Evolutionary conservation across 140 eudicot species (phyloP).

Genomic region (Senecio squalidus): DNA sequence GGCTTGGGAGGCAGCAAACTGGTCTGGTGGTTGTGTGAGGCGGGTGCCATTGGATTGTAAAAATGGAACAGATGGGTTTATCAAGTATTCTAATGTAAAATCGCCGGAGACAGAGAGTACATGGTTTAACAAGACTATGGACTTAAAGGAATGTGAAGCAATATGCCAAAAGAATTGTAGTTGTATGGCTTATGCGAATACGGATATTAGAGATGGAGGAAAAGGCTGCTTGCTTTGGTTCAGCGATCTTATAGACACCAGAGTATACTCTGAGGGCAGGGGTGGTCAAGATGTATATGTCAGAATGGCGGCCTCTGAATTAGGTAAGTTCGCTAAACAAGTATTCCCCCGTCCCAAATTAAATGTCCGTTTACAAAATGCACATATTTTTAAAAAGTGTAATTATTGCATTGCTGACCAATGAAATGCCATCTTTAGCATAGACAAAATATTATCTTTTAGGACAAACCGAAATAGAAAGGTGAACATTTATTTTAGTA

Average conservation of each 20-base stretch:
- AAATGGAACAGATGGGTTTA: constrained; percentile 28
- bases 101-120: constrained; percentile 34
- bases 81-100: constrained; percentile 23
- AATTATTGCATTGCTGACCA: too few species aligned
- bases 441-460: too few species aligned
- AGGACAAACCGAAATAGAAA: too few species aligned
- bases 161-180: constrained; percentile 35
- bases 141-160: constrained; percentile 17
- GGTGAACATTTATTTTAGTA: too few species aligned
- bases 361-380: too few species aligned
- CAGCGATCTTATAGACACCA: constrained; percentile 22
- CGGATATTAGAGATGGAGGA: constrained; percentile 4
- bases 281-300: constrained; percentile 21
- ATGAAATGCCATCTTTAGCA: too few species aligned
- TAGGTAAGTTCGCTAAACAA: background rate
- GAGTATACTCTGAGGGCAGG: background rate
- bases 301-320: constrained; percentile 22
- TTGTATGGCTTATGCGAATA: constrained; percentile 40
- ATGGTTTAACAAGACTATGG: constrained; percentile 28
- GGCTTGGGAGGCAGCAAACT: constrained; percentile 19
- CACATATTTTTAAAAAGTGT: too few species aligned
- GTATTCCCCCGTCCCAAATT: background rate
- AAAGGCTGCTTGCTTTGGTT: constrained; percentile 41
- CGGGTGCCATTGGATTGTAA: constrained; percentile 20
- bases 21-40: constrained; percentile 45